phyloP scores from a whole-genome alignment of 306 rosid genomes.

The Sesbania bispinosa region DNA sequence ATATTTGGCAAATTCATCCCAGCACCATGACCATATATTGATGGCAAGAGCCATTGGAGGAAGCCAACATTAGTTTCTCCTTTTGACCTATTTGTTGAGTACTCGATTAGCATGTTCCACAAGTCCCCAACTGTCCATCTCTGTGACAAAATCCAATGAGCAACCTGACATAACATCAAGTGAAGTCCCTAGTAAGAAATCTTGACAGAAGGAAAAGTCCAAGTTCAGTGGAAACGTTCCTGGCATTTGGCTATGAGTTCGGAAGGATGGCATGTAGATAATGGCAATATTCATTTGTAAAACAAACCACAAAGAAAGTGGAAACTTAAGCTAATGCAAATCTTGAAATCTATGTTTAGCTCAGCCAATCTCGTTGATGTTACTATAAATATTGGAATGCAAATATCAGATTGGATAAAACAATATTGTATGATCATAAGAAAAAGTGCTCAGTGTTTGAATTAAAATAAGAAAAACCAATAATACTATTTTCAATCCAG shows the following conservation, averaged over 20 bases:
- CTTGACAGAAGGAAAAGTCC: not conserved
- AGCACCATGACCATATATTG: conserved; percentile 33
- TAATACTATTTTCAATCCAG: not conserved
- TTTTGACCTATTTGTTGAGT: conserved; percentile 50
- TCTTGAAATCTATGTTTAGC: not conserved
- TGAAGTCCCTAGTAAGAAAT: not conserved
- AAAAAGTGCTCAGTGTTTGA: not conserved
- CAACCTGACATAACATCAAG: conserved; percentile 49
- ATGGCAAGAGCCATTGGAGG: conserved; percentile 81
- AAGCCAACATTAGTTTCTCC: conserved; percentile 66
- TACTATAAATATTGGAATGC: not conserved
- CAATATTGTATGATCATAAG: not conserved
- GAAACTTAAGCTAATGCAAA: not conserved
- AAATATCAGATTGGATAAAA: not conserved
- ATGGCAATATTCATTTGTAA: not conserved
- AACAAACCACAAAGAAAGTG: conserved; percentile 10
- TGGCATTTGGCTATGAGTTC: not conserved
- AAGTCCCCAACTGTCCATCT: conserved; percentile 92
- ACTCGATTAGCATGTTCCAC: conserved; percentile 73
- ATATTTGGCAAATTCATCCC: conserved; percentile 4
- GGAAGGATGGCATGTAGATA: not conserved
- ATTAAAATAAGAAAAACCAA: not conserved
- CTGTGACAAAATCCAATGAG: conserved; percentile 59
- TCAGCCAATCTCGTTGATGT: not conserved
- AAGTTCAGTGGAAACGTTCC: not conserved